These are phyloP conservation scores for Keithomyces neogunnii DNA, from an alignment of 2,329 filamentous ascomycete species.

Conservation along the genomic window DNA sequence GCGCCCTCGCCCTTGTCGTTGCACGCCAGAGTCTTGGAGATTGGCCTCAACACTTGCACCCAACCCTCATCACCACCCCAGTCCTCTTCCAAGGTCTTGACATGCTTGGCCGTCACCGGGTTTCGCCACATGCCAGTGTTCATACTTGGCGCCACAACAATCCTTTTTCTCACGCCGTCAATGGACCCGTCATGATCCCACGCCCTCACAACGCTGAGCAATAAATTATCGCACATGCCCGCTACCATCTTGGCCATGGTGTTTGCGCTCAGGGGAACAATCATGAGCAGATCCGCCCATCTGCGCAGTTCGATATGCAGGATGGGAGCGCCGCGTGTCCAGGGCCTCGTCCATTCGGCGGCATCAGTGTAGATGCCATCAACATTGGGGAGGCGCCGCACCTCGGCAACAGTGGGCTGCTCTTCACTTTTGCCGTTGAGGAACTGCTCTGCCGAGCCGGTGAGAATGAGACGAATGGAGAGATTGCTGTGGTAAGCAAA, in stretches of 20 bases:
- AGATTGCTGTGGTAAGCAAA: slow-evolving; percentile 47
- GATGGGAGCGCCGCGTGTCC: slow-evolving; percentile 71
- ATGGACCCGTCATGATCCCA: slow-evolving; percentile 72
- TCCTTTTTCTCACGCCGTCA: slow-evolving; percentile 48
- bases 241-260: slow-evolving; percentile 73
- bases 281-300: slow-evolving; percentile 68
- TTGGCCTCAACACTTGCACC: slow-evolving; percentile 63
- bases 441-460: slow-evolving; percentile 64
- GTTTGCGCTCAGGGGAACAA: slow-evolving; percentile 79
- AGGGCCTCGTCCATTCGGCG: slow-evolving; percentile 76
- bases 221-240: slow-evolving; percentile 69
- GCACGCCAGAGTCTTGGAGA: slow-evolving; percentile 73
- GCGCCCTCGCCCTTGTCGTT: slow-evolving; percentile 75
- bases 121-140: slow-evolving; percentile 88
- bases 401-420: slow-evolving; percentile 58
- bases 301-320: slow-evolving; percentile 83
- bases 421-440: slow-evolving; percentile 67
- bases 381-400: slow-evolving; percentile 59
- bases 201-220: slow-evolving; percentile 68
- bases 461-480: slow-evolving; percentile 80
- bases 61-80: slow-evolving; percentile 51
- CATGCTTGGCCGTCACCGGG: slow-evolving; percentile 67
- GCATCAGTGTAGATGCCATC: slow-evolving; percentile 74
- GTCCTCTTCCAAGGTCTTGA: slow-evolving; percentile 61
- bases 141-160: slow-evolving; percentile 76